Base-by-base conservation (phyloP, 2,329 filamentous ascomycete genomes). In the Kalmusia sp. region DNA sequence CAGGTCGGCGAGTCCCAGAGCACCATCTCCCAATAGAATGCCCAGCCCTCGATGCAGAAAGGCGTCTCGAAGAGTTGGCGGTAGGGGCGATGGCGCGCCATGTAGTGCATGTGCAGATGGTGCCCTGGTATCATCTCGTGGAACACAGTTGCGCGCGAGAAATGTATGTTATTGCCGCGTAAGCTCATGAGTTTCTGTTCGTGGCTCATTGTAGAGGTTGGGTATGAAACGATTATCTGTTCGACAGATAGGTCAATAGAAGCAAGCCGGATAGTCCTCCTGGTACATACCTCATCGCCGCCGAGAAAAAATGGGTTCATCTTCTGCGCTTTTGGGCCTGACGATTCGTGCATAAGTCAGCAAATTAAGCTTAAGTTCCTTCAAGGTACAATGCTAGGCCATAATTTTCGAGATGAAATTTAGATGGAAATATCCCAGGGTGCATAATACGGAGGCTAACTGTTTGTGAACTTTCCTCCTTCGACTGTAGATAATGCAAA, bases 91-190 rank as follows among this genome's bases (percentile, higher is more conserved):
- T 78, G 67, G 6, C 84, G 77, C 12, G 72, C 67, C 14, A 76
- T 79, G 62, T 81, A 75, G 66, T 81, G 79, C 14, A 80, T 67
- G 62, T 86, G 84, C 24, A 85, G 72, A 46, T 83, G 77, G 55
- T 86, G 83, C 1, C 84, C 84, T 0, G 84, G 84, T 12, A 87
- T 82, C 67, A 86, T 80, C 67, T 87, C 84, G 64, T 87, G 84
- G 61, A 87, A 86, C 2, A 84, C 84, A 0, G 83, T 86, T 5
- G 83, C 82, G 1, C 81, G 79, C 4, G 82, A 75, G 66, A 86
- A 84, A 61, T 84, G 81, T 1, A 77, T 76, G 60, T 84, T 85
- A 68, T 87, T 87, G 9, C 83, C 82, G 15, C 83, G 79, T 77
- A 86, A 81, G 48, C 80, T 80, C 84, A 86, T 86, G 58, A 82